Evolutionary conservation across 495 filamentous ascomycete species (phyloP), one percentile per base, ranked within the genome.

Genomic region (Penicillium canariense): DNA sequence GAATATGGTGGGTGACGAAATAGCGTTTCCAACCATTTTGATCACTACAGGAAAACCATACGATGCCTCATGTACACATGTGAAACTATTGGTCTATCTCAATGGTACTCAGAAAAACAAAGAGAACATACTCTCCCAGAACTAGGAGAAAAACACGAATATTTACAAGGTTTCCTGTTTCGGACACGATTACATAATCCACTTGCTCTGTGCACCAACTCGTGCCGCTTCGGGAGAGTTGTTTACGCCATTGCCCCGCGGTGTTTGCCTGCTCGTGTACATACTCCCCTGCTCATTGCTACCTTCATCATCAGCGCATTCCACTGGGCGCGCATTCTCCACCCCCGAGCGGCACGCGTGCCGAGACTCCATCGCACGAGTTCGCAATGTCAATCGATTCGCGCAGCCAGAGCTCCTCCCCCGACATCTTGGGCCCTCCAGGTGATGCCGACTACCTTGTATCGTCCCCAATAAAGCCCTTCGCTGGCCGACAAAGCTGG

Each of bases 381-480:
- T 50, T 46, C 63, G 55, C 55, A 50, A 68, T 66, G 62, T 66
- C 66, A 38, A 58, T 43, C 62, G 68, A 56, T 55, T 69, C 68
- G 56, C 68, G 67, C 63, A 75, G 68, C 54, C 50, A 66, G 36
- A 75, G 65, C 63, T 77, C 75, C 60, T 78, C 75, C 35, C 73
- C 75, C 38, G 75, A 78, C 68, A 65, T 75, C 54, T 69, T 78
- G 51, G 73, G 71, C 31, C 74, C 75, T 32, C 66, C 74, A 57
- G 75, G 73, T 48, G 75, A 78, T 56, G 68, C 62, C 40, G 68
- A 77, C 2, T 78, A 76, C 52, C 55, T 78, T 27, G 69, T 78
- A 31, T 77, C 75, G 18, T 78, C 75, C 20, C 75, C 75, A 0
- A 66, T 69, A 15, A 74, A 70, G 45, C 71, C 73, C 1, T 76